These are phyloP conservation scores for Fusarium caatingaense DNA, from an alignment of 2,329 filamentous ascomycete species.

Conservation along the genomic window DNA sequence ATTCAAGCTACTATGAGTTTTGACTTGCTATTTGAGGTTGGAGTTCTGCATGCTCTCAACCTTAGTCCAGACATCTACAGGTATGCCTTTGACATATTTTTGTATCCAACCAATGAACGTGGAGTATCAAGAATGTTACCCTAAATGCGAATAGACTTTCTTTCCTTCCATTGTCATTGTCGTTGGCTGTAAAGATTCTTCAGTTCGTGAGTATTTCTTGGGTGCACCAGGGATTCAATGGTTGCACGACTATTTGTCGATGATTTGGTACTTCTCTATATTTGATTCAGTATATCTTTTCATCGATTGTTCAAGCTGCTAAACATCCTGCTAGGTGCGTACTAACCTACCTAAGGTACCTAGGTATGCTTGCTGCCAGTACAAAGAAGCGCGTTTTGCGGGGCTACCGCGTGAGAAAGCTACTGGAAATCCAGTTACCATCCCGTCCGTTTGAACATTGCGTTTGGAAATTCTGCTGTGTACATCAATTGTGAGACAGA, in stretches of 20 bases:
- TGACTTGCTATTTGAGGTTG: neutral
- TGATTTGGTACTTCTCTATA: neutral
- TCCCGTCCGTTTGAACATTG: neutral
- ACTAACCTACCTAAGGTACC: neutral
- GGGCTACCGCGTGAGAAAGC: neutral
- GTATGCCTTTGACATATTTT: neutral
- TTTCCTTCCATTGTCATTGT: neutral
- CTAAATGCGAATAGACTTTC: neutral
- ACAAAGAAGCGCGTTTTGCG: neutral
- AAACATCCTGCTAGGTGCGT: neutral
- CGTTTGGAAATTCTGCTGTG: neutral
- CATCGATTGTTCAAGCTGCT: neutral
- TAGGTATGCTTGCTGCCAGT: neutral
- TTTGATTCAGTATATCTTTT: neutral
- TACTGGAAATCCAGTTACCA: neutral
- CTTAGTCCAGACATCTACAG: neutral
- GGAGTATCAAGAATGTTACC: slow-evolving; percentile 13
- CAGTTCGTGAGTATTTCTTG: neutral
- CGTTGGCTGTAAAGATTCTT: neutral
- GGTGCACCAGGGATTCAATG: neutral
- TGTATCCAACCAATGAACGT: slow-evolving; percentile 17
- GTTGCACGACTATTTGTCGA: neutral
- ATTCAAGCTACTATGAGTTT: neutral
- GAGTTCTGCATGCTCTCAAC: neutral
- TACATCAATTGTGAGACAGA: neutral